Percentiles rank a stretch among this genome's conserved stretches.
These are phyloP conservation scores for Herpetomonas samuelpessoai DNA, from an alignment of 208 protist genomes.

Conservation along the genomic window DNA sequence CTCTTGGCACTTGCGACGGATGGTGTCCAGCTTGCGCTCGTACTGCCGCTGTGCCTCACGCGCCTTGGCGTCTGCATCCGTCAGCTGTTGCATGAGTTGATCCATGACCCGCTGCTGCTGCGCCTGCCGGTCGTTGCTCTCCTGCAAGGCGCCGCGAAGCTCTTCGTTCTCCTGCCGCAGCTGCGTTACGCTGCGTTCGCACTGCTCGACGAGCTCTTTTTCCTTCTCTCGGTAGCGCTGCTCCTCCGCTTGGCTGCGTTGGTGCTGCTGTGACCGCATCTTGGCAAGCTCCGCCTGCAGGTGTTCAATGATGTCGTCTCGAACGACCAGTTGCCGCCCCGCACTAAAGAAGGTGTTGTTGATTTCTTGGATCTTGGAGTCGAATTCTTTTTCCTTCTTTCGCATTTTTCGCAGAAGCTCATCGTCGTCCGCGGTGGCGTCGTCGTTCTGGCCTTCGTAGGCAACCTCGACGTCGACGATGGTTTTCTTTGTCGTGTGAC, in stretches of 20 bases:
- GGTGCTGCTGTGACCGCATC: slow-evolving; percentile 18
- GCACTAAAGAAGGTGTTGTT: slow-evolving; percentile 71
- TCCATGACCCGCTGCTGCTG: slow-evolving; percentile 9
- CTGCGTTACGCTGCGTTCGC: neutral
- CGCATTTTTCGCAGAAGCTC: slow-evolving; percentile 42
- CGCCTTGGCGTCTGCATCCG: neutral
- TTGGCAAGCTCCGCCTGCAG: slow-evolving; percentile 53
- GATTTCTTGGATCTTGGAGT: slow-evolving; percentile 70
- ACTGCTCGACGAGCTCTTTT: slow-evolving; percentile 20
- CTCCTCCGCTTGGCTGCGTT: neutral
- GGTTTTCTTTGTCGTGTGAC: neutral
- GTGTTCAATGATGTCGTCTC: slow-evolving; percentile 66
- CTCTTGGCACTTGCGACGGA: neutral
- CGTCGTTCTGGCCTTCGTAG: slow-evolving; percentile 5
- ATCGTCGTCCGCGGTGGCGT: slow-evolving; percentile 22
- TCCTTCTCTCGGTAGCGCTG: slow-evolving; percentile 16
- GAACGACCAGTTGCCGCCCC: slow-evolving; percentile 52
- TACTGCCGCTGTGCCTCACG: slow-evolving; percentile 2
- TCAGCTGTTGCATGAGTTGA: neutral
- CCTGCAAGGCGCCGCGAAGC: slow-evolving; percentile 6
- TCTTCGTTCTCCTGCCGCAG: slow-evolving; percentile 8
- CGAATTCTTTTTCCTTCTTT: slow-evolving; percentile 72
- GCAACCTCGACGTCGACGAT: neutral
- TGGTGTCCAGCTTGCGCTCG: neutral
- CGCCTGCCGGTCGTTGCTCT: neutral